Evolutionary conservation across 140 eudicot species (phyloP), one percentile per base, ranked within the genome.

Genomic region (Flaveria floridana): DNA sequence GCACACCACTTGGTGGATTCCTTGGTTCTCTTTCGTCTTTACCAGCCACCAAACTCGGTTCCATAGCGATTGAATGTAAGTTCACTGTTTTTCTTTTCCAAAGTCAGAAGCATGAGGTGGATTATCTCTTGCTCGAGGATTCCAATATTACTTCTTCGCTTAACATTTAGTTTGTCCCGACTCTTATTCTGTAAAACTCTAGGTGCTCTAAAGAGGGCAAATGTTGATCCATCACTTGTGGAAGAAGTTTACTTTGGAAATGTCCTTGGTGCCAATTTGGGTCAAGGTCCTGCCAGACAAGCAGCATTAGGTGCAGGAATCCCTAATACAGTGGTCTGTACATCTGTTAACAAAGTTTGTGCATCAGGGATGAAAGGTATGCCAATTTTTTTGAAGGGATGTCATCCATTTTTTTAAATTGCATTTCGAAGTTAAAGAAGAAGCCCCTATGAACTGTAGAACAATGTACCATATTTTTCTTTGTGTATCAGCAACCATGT

Each of bases 311-410:
- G 98, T 70, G 98, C 96, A 65, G 96, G 98, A 58, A 86, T 92
- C 65, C 95, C 95, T 48, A 80, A 89, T 82, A 76, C 92, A 25
- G 98, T 92, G 11, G 85, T 86, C 68, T 87, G 88, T 70, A 92
- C 98, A 34, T 86, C 98, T 39, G 80, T 92, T 72, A 92, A 92
- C 92, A 92, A 92, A 89, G 98, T 89, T 66, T 92, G 98, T 79
- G 98, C 98, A 28, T 92, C 98, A 50, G 96, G 98, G 80, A 92
- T 92, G 98, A 92, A 92, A 92, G 96, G 98, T 89, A 30, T 26
- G 42, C 15, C 75, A 16, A 28, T 44, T 67, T 65, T 72, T 61
- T 53, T 3, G 47, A 20, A 62, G 21, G 28, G 48, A 47, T 53
- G 52, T 39, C 65, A 44, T 55, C 13, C 39, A 23, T 73, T 51